These are phyloP conservation scores for Arabidopsis hybrid DNA, from an alignment of 441 rosid species.

Conservation along the genomic window DNA sequence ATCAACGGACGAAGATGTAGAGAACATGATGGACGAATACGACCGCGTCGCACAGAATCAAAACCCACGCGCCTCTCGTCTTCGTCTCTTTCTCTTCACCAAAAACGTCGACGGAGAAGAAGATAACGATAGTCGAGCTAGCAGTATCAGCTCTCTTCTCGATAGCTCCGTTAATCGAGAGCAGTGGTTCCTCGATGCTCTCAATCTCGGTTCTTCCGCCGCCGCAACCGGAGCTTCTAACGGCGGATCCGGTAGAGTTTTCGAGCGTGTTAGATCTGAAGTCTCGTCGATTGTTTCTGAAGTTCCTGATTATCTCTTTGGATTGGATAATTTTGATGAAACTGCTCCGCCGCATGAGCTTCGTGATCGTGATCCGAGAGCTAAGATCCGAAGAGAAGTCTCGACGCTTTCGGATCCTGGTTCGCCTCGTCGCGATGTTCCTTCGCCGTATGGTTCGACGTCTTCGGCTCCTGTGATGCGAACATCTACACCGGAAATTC, in stretches of 20 bases:
- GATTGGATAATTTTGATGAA: conserved; percentile 80
- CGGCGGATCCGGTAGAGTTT: conserved; percentile 47
- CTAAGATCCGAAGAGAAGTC: conserved; percentile 58
- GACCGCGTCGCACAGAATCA: conserved; percentile 77
- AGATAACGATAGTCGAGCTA: conserved; percentile 72
- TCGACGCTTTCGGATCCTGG: conserved; percentile 81
- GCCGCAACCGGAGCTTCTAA: conserved; percentile 64
- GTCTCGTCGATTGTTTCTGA: conserved; percentile 88
- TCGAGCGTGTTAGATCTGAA: conserved; percentile 84
- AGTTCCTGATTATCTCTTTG: conserved; percentile 88
- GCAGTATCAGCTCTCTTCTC: conserved; percentile 86
- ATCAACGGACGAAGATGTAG: conserved; percentile 90
- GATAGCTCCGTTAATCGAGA: conserved; percentile 84
- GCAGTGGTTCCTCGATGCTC: conserved; percentile 91
- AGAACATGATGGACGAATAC: conserved; percentile 97
- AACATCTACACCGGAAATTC: conserved; percentile 71
- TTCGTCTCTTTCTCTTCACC: conserved; percentile 79
- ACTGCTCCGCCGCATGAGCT: conserved; percentile 48
- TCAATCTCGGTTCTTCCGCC: conserved; percentile 66
- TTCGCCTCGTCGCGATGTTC: conserved; percentile 75
- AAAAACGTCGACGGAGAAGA: conserved; percentile 54
- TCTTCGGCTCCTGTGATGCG: conserved; percentile 59
- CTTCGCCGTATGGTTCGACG: conserved; percentile 72
- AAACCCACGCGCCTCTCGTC: conserved; percentile 79
- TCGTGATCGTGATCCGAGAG: conserved; percentile 56